A percentile compares a stretch with the other conserved stretches of the same genome.
These are phyloP conservation scores for Calonectria henricotiae DNA, from an alignment of 2,329 filamentous ascomycete species.

Conservation along the genomic window DNA sequence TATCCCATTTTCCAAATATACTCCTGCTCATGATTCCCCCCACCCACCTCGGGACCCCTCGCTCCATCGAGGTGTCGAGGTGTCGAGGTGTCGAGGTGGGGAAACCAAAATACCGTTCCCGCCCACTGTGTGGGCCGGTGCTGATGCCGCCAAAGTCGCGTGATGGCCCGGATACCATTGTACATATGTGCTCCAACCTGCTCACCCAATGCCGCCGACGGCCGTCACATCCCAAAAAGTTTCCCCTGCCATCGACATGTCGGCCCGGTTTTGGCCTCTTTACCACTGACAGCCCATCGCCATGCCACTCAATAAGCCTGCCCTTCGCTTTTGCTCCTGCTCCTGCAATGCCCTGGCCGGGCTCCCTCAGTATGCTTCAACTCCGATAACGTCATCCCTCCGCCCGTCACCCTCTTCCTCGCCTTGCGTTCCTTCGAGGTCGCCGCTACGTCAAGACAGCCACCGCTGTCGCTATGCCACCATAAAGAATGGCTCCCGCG, in stretches of 20 bases:
- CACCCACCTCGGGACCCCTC: no score
- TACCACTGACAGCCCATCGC: slow-evolving; percentile 37
- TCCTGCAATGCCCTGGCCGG: slow-evolving; percentile 45
- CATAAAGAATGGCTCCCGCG: slow-evolving; percentile 37
- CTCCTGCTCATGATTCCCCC: not conserved
- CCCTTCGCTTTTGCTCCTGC: slow-evolving; percentile 40
- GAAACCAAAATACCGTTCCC: not conserved
- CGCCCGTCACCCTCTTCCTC: slow-evolving; percentile 35
- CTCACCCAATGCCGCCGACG: slow-evolving; percentile 38
- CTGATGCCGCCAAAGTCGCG: slow-evolving; percentile 22
- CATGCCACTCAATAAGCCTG: slow-evolving; percentile 49
- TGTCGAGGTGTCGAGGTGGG: not conserved
- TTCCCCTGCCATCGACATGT: slow-evolving; percentile 35
- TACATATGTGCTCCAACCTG: slow-evolving; percentile 47
- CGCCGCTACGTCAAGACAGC: slow-evolving; percentile 3
- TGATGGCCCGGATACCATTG: slow-evolving; percentile 20
- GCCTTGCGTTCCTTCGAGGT: slow-evolving; percentile 16
- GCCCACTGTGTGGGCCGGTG: slow-evolving; percentile 2
- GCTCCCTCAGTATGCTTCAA: slow-evolving; percentile 35
- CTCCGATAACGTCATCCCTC: slow-evolving; percentile 50
- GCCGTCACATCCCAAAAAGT: not conserved
- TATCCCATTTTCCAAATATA: not conserved
- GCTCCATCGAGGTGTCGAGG: not conserved
- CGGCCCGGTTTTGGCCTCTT: slow-evolving; percentile 7
- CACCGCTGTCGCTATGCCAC: slow-evolving; percentile 49